Conservation (phyloP, 2,329 filamentous ascomycete species). For the Hymenotorrendiella dingleyae region DNA sequence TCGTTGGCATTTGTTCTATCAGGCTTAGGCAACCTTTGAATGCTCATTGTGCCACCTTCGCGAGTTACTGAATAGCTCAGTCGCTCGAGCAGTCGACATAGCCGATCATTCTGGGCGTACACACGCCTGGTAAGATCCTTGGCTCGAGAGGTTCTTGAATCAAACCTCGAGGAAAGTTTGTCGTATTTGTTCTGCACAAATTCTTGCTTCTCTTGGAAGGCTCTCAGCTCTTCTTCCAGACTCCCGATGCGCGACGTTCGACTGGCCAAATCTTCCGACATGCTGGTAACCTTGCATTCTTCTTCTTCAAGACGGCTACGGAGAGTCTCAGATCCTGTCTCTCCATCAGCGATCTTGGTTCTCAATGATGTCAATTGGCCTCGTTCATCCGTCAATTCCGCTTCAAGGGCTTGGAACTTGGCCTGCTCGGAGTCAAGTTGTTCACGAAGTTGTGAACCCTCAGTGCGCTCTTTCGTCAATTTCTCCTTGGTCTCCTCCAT, state of each 20-base stretch:
- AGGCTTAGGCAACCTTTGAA: conserved; percentile 63
- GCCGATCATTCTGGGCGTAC: conserved; percentile 75
- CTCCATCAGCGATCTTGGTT: conserved; percentile 70
- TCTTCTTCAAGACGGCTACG: conserved; percentile 70
- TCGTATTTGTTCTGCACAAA: conserved; percentile 47
- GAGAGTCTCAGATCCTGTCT: conserved; percentile 75
- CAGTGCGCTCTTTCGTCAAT: conserved; percentile 46
- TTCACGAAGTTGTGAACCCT: conserved; percentile 48
- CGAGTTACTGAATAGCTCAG: conserved; percentile 78
- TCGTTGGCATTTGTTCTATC: conserved; percentile 56
- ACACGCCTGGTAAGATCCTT: conserved; percentile 81
- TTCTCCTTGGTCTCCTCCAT: conserved; percentile 48
- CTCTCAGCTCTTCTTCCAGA: conserved; percentile 68
- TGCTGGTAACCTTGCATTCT: conserved; percentile 60
- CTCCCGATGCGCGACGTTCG: conserved; percentile 70
- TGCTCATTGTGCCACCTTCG: conserved; percentile 64
- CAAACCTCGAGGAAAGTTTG: conserved; percentile 50
- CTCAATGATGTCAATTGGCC: conserved; percentile 64
- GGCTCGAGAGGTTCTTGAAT: conserved; percentile 64
- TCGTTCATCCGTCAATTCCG: conserved; percentile 57
- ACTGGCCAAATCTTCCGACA: conserved; percentile 67
- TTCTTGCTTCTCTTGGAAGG: conserved; percentile 60
- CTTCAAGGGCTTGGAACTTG: conserved; percentile 47
- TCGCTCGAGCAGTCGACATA: conserved; percentile 78
- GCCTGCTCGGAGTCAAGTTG: conserved; percentile 47